These are phyloP conservation scores for Trichoderma asperelloides DNA, from an alignment of 495 filamentous ascomycete genomes.

Conservation along the genomic window DNA sequence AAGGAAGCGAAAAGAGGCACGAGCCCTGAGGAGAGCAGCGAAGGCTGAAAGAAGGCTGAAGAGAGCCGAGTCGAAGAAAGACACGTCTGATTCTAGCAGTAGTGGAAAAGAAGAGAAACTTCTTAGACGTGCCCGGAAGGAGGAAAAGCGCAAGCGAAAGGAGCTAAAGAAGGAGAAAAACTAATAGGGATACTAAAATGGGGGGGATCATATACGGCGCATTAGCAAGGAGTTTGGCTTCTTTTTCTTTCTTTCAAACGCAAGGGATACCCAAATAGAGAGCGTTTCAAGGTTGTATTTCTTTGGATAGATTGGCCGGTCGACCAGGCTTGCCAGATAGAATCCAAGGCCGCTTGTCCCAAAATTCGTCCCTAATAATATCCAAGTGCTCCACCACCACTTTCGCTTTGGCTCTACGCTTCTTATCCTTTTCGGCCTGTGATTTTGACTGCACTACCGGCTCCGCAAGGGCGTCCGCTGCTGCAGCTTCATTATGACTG, in stretches of 20 bases:
- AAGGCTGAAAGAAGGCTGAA: conserved; percentile 11
- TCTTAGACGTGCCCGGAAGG: conserved; percentile 32
- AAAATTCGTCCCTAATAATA: conserved; percentile 91
- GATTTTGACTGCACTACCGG: conserved; percentile 53
- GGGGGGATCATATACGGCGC: neutral
- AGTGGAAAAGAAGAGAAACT: conserved; percentile 31
- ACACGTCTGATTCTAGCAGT: conserved; percentile 7
- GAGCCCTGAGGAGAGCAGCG: conserved; percentile 9
- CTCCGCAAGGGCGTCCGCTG: conserved; percentile 31
- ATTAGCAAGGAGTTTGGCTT: conserved; percentile 8
- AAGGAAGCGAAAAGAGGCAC: conserved; percentile 19
- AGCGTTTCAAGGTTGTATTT: conserved; percentile 26
- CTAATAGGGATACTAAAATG: neutral
- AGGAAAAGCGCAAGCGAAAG: conserved; percentile 27
- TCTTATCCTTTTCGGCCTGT: conserved; percentile 69
- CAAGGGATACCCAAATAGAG: conserved; percentile 5
- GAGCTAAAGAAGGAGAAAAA: conserved; percentile 10
- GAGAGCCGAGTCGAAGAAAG: conserved; percentile 19
- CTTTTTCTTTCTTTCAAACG: neutral
- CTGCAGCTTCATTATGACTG: conserved; percentile 24
- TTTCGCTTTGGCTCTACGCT: conserved; percentile 61
- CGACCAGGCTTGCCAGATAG: conserved; percentile 63
- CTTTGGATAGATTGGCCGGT: conserved; percentile 52
- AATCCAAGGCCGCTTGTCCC: conserved; percentile 79
- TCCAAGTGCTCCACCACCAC: conserved; percentile 80